Evolutionary conservation across 1,284 basidiomycete genomes (phyloP).

Genomic region (Pseudozyma flocculosa): DNA sequence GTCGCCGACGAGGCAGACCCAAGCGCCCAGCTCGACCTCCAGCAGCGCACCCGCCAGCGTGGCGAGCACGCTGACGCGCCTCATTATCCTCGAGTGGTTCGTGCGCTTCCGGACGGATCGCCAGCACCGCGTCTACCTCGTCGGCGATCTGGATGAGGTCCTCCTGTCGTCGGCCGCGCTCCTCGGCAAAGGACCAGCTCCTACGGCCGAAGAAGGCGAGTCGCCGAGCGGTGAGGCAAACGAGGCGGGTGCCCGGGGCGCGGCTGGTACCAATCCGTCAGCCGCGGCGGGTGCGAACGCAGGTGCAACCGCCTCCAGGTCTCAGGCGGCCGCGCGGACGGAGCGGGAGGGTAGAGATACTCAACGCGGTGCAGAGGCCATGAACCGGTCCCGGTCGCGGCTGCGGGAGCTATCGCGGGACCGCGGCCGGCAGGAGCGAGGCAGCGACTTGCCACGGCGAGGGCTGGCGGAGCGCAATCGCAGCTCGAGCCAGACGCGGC

Average conservation of each 20-base stretch:
- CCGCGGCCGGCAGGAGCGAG: constrained; percentile 23
- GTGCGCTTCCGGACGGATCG: constrained; percentile 86
- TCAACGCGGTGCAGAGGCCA: constrained; percentile 21
- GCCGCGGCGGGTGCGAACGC: too few relatives aligned
- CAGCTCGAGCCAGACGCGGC: constrained; percentile 61
- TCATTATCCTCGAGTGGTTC: constrained; percentile 81
- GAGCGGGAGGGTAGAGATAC: constrained; percentile 29
- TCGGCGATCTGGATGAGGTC: constrained; percentile 61
- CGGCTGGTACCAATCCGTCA: too few relatives aligned
- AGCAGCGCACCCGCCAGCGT: background rate
- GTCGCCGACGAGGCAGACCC: background rate
- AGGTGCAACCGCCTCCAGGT: background rate
- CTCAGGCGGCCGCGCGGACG: background rate
- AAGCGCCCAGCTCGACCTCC: background rate
- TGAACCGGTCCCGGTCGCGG: constrained; percentile 20
- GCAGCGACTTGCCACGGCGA: constrained; percentile 16
- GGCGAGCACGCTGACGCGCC: constrained; percentile 60
- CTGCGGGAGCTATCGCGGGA: constrained; percentile 30
- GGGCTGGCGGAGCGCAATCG: constrained; percentile 58
- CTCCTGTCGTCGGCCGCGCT: constrained; percentile 17
- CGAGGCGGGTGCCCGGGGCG: background rate
- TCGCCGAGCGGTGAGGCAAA: background rate
- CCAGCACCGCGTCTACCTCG: constrained; percentile 81
- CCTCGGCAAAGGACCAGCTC: constrained; percentile 16
- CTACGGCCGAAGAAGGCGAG: constrained; percentile 10